Conservation (phyloP, 2,329 filamentous ascomycete species). For the Venturia carpophila region DNA sequence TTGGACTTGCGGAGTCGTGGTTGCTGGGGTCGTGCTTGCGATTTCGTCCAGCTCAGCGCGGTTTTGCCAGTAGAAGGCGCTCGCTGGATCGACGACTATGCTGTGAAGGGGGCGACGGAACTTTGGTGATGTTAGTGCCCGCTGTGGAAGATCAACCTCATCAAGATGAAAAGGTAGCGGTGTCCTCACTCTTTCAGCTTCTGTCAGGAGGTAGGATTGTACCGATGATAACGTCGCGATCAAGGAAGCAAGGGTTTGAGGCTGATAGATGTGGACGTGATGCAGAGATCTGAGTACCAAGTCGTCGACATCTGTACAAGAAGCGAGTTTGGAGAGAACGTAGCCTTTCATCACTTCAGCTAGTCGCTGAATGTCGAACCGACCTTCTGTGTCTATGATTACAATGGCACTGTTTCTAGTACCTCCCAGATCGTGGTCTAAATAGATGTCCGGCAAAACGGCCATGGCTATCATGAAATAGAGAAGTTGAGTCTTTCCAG, state of each 20-base stretch:
- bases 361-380: constrained; percentile 46
- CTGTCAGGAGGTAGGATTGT: constrained; percentile 43
- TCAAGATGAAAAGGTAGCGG: not conserved
- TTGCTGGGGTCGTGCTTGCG: not conserved
- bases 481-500: constrained; percentile 52
- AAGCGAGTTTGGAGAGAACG: constrained; percentile 20
- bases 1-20: not conserved
- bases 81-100: constrained; percentile 48
- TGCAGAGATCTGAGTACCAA: constrained; percentile 37
- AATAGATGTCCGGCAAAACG: constrained; percentile 39
- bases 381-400: constrained; percentile 48
- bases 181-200: not conserved
- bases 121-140: constrained; percentile 39
- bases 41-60: constrained; percentile 23
- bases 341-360: constrained; percentile 30
- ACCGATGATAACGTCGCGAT: constrained; percentile 43
- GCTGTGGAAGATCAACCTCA: not conserved
- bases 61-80: constrained; percentile 49
- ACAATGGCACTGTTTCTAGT: constrained; percentile 44
- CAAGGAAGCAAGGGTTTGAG: constrained; percentile 43
- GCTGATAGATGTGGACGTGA: constrained; percentile 53
- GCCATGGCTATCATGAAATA: constrained; percentile 47
- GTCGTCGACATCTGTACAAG: not conserved
- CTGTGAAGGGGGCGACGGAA: constrained; percentile 38
- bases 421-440: constrained; percentile 34